Percentiles rank a stretch among this genome's conserved stretches.
Evolutionary conservation across 257 asterid genomes (phyloP).

Genomic region (Ilex aquifolium): DNA sequence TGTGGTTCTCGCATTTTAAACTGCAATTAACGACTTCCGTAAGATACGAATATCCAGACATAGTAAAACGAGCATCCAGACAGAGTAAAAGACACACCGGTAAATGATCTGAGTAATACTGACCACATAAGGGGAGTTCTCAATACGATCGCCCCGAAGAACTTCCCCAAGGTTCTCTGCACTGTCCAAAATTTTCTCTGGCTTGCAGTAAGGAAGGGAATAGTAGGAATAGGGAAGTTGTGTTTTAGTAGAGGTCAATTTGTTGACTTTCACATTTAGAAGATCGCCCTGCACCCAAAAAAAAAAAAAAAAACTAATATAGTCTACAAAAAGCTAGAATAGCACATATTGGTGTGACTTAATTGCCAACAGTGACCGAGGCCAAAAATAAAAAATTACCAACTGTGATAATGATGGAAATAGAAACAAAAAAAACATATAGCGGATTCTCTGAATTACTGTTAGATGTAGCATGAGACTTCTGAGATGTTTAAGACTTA

Average conservation of each 20-base stretch:
- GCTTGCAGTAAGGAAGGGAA: slow-evolving; percentile 36
- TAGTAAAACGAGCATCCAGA: background rate
- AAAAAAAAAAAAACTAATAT: background rate
- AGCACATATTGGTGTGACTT: too few species aligned
- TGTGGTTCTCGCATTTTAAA: slow-evolving; percentile 43
- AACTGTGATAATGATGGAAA: too few species aligned
- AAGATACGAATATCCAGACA: slow-evolving; percentile 4
- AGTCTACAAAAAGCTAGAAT: background rate
- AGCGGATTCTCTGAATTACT: too few species aligned
- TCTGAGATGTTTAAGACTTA: too few species aligned
- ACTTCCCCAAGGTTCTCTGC: slow-evolving; percentile 45
- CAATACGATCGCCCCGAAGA: slow-evolving; percentile 50
- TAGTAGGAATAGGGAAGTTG: slow-evolving; percentile 36
- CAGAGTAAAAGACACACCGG: background rate
- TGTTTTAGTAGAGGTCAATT: slow-evolving; percentile 38
- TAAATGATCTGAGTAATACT: background rate
- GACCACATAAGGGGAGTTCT: slow-evolving; percentile 35
- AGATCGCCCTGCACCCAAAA: slow-evolving; percentile 30
- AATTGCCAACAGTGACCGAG: too few species aligned
- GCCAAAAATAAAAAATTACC: too few species aligned
- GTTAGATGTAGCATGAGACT: too few species aligned
- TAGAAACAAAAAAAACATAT: too few species aligned
- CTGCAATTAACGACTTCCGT: slow-evolving; percentile 17
- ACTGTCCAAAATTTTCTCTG: slow-evolving; percentile 31
- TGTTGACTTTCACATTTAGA: slow-evolving; percentile 46